Evolutionary conservation across 148 eudicot genomes (phyloP).

Genomic region (Dysphania ambrosioides): DNA sequence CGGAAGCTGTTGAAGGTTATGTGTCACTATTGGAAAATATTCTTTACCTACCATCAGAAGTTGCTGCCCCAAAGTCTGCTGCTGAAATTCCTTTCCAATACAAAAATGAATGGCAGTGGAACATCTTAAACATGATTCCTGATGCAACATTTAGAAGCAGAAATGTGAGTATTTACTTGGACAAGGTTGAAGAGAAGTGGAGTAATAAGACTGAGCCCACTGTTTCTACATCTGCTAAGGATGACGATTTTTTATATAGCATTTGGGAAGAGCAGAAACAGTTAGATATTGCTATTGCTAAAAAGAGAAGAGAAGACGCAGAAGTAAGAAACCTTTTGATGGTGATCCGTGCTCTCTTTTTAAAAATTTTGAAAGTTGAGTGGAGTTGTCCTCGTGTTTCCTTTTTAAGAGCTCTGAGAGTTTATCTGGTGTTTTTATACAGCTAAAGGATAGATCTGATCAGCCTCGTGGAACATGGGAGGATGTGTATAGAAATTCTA

Average conservation of each 20-base stretch:
- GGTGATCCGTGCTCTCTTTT: neutral
- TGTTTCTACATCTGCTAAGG: constrained; percentile 25
- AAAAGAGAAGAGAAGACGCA: constrained; percentile 77
- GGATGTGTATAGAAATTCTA: constrained; percentile 71
- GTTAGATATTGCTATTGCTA: constrained; percentile 36
- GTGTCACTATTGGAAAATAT: constrained; percentile 54
- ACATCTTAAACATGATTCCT: constrained; percentile 42
- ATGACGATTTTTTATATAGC: constrained; percentile 47
- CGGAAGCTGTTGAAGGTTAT: constrained; percentile 74
- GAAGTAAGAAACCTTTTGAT: constrained; percentile 46
- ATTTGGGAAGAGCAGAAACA: constrained; percentile 81
- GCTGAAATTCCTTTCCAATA: constrained; percentile 46
- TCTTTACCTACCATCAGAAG: constrained; percentile 77
- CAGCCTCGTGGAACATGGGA: constrained; percentile 85
- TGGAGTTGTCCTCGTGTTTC: constrained; percentile 4
- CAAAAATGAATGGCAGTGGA: constrained; percentile 76
- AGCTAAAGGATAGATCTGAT: constrained; percentile 93
- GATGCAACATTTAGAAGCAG: constrained; percentile 29
- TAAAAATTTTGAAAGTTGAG: neutral
- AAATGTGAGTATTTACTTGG: constrained; percentile 43
- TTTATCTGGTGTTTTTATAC: constrained; percentile 28
- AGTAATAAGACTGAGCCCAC: constrained; percentile 33
- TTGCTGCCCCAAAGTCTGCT: constrained; percentile 48
- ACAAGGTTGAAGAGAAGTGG: constrained; percentile 45
- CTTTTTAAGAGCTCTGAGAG: neutral